phyloP scores from a whole-genome alignment of 495 filamentous ascomycete genomes.

The Aspergillus diversus region DNA sequence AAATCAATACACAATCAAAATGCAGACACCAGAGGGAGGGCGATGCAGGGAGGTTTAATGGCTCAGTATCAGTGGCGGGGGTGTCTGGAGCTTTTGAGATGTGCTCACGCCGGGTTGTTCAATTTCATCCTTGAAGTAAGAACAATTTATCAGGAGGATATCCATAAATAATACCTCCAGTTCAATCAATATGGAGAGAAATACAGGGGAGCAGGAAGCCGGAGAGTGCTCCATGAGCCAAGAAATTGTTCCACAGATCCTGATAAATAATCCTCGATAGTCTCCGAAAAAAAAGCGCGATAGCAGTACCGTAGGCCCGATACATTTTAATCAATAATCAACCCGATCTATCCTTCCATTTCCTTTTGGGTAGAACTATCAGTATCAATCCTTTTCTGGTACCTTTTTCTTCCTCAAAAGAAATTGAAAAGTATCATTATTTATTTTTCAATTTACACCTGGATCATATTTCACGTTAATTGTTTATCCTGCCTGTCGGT shows the following conservation, averaged over 20 bases:
- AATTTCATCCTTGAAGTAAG: too few relatives aligned
- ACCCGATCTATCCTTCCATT: constrained; percentile 16
- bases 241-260: constrained; percentile 14
- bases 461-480: constrained; percentile 2
- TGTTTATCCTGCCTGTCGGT: background rate
- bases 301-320: constrained; percentile 17
- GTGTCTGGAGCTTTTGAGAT: too few relatives aligned
- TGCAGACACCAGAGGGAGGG: too few relatives aligned
- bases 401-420: constrained; percentile 3
- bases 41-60: too few relatives aligned
- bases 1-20: too few relatives aligned
- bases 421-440: background rate
- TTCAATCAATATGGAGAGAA: too few relatives aligned
- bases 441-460: background rate
- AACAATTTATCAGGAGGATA: too few relatives aligned
- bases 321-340: constrained; percentile 14
- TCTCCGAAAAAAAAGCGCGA: constrained; percentile 15
- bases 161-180: too few relatives aligned
- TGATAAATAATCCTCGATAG: constrained; percentile 25
- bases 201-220: too few relatives aligned
- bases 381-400: background rate
- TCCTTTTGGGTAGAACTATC: constrained; percentile 4
- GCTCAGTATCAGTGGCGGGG: too few relatives aligned
- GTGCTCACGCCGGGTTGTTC: too few relatives aligned
- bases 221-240: constrained; percentile 10